These are phyloP conservation scores for Hansenula lynferdii DNA, from an alignment of 1,139 yeast species.

Conservation along the genomic window DNA sequence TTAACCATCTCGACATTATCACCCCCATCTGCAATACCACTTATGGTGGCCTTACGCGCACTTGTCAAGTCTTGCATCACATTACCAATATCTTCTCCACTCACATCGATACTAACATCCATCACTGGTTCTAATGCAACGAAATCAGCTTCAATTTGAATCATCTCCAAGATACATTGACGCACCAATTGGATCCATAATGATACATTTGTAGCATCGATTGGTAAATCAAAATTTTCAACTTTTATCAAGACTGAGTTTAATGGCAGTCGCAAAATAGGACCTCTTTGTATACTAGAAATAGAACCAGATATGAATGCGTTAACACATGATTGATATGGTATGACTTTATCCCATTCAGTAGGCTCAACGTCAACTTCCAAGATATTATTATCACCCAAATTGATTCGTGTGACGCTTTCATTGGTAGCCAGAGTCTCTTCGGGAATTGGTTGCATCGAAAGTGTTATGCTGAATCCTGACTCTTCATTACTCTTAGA, in stretches of 20 bases:
- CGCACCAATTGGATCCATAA: conserved; percentile 42
- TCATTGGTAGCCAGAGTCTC: conserved; percentile 24
- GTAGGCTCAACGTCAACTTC: conserved; percentile 25
- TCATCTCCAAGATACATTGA: conserved; percentile 36
- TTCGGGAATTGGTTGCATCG: conserved; percentile 51
- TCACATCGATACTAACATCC: conserved; percentile 67
- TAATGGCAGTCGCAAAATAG: conserved; percentile 47
- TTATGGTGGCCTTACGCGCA: conserved; percentile 65
- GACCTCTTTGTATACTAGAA: conserved; percentile 72
- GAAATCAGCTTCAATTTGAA: conserved; percentile 29
- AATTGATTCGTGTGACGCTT: conserved; percentile 26
- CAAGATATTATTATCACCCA: conserved; percentile 33
- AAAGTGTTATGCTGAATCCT: conserved; percentile 30
- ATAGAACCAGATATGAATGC: conserved; percentile 54
- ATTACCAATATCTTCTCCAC: conserved; percentile 71
- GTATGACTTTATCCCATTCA: conserved; percentile 38
- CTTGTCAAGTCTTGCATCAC: conserved; percentile 79
- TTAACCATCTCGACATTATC: conserved; percentile 36
- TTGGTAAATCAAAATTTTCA: conserved; percentile 48
- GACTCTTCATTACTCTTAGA: conserved; percentile 21
- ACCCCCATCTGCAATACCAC: conserved; percentile 57
- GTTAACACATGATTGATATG: conserved; percentile 46
- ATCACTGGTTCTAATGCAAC: conserved; percentile 81
- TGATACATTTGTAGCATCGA: conserved; percentile 39
- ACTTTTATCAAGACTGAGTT: conserved; percentile 57